Conservation (phyloP, 2,329 filamentous ascomycete genomes). For the Pseudonectria foliicola region DNA sequence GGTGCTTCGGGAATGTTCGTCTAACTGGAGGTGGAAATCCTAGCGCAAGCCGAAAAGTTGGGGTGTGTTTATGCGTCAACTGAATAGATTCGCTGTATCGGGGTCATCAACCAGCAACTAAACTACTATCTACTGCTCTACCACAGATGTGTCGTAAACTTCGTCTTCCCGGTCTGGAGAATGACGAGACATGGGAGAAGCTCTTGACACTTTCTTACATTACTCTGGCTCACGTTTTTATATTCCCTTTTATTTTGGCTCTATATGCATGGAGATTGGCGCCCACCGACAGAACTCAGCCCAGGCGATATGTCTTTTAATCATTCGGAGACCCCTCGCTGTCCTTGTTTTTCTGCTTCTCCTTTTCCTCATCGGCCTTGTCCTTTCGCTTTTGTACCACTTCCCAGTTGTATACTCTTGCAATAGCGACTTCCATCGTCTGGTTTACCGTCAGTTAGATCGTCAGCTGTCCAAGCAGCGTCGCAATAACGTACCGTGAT, state of each 20-base stretch:
- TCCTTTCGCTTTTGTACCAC: slow-evolving; percentile 93
- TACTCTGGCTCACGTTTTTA: neutral
- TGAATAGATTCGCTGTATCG: no score
- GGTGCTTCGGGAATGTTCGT: neutral
- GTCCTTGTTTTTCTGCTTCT: slow-evolving; percentile 33
- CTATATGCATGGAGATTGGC: slow-evolving; percentile 9
- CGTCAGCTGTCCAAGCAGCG: neutral
- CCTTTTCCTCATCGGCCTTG: slow-evolving; percentile 56
- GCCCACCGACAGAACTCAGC: slow-evolving; percentile 7
- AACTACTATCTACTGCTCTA: no score
- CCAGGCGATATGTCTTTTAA: slow-evolving; percentile 8
- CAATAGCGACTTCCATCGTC: slow-evolving; percentile 95
- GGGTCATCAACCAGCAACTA: no score
- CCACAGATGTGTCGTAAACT: no score
- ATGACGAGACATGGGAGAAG: no score
- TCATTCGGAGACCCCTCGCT: slow-evolving; percentile 25
- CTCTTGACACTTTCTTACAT: no score
- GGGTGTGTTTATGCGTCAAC: no score
- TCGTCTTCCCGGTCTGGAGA: no score
- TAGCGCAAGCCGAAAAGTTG: no score
- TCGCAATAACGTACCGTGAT: slow-evolving; percentile 64
- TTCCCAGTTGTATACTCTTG: slow-evolving; percentile 99
- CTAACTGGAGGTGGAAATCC: no score
- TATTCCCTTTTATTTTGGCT: slow-evolving; percentile 8
- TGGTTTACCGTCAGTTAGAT: slow-evolving; percentile 29